phyloP scores from a whole-genome alignment of 768 basidiomycete genomes.

The Naganishia vishniacii region DNA sequence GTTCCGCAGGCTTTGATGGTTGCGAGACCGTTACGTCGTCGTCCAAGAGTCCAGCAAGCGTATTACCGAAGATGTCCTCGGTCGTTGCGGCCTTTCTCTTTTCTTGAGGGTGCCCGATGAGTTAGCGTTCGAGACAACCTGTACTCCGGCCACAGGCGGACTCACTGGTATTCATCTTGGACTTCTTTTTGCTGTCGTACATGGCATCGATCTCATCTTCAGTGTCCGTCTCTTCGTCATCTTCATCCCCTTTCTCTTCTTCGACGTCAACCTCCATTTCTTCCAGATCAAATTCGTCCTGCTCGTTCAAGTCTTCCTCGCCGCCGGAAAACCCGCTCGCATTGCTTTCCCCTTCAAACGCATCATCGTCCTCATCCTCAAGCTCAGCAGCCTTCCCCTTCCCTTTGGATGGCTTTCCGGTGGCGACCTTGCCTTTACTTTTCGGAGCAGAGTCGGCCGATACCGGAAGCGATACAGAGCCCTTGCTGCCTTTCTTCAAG shows the following conservation, averaged over 20 bases:
- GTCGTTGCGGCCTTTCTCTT: slow-evolving; percentile 46
- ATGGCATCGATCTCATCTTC: slow-evolving; percentile 45
- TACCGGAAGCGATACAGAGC: slow-evolving; percentile 11
- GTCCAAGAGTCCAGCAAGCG: slow-evolving; percentile 45
- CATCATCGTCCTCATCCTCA: slow-evolving; percentile 14
- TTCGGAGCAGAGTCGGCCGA: slow-evolving; percentile 3
- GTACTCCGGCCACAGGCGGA: not conserved
- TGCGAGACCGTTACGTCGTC: slow-evolving; percentile 24
- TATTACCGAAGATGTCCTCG: slow-evolving; percentile 45
- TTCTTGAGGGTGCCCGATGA: slow-evolving; percentile 31
- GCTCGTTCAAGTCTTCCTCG: slow-evolving; percentile 20
- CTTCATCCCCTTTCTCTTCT: slow-evolving; percentile 23
- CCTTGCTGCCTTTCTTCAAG: slow-evolving; percentile 13
- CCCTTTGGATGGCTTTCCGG: slow-evolving; percentile 10
- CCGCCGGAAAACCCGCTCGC: slow-evolving; percentile 24
- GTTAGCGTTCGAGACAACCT: not conserved
- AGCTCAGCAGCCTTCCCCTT: slow-evolving; percentile 3
- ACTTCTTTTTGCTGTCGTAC: slow-evolving; percentile 37
- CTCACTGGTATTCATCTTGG: slow-evolving; percentile 42
- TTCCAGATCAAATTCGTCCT: slow-evolving; percentile 30
- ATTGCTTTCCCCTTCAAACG: slow-evolving; percentile 16
- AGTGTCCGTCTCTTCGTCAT: slow-evolving; percentile 33
- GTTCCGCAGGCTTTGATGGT: slow-evolving; percentile 21
- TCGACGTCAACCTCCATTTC: slow-evolving; percentile 30
- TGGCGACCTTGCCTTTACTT: slow-evolving; percentile 13